Base-by-base conservation (phyloP, 495 filamentous ascomycete genomes). In the Neurospora terricola region DNA sequence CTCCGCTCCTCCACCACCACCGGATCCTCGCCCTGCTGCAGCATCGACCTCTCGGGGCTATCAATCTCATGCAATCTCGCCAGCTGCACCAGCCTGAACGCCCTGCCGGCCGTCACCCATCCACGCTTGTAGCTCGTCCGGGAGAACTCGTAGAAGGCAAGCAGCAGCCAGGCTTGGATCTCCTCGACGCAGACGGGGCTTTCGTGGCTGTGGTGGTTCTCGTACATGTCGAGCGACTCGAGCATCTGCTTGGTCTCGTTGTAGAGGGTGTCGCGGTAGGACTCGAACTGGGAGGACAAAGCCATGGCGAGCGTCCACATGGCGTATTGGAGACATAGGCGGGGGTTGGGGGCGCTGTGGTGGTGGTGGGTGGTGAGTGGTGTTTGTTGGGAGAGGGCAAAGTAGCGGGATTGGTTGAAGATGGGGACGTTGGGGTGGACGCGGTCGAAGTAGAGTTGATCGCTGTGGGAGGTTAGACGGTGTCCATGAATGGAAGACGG, bases 401-500 rank as follows among this genome's bases (percentile, higher is more conserved):
- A 77, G 38, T 81, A 81, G 6, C 76, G 73, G 3, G 78, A 76
- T 71, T 86, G 82, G 72, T 88, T 85, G 8, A 90, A 77, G 14
- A 90, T 86, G 3, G 88, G 88, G 2, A 84, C 79, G 34, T 85
- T 83, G 12, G 85, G 82, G 43, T 90, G 87, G 5, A 89, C 86
- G 38, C 87, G 82, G 62, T 90, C 88, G 72, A 90, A 89, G 70
- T 89, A 90, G 27, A 89, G 76, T 76, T 88, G 85, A 66, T 89
- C 87, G 62, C 83, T 86, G 70, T 27, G 21, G 21, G 39, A 48
- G 27, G 16, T 69, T 21, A 23, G 36, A 4, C n/a, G 45, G n/a
- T 21, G 5, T 4, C 10, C 11, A 18, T 12, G 5, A 3, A 12
- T 14, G n/a, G 66, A 59, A 21, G 27, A 38, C 5, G 18, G 42